These are phyloP conservation scores for Lentinus brumalis DNA, from an alignment of 768 basidiomycete genomes.

Conservation along the genomic window DNA sequence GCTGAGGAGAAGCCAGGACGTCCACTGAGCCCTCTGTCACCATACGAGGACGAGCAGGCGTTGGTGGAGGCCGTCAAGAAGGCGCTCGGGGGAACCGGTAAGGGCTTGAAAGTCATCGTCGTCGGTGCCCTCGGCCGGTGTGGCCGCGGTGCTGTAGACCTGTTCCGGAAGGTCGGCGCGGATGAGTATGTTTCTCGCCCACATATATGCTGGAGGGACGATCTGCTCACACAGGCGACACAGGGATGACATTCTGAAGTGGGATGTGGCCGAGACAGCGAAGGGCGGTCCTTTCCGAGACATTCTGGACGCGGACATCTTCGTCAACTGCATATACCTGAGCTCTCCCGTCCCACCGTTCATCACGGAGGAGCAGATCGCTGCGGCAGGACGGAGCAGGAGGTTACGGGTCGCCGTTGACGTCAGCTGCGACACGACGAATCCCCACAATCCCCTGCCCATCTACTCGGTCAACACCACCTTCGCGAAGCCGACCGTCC, in stretches of 20 bases:
- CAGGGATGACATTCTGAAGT: conserved; percentile 93
- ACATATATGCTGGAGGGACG: background rate
- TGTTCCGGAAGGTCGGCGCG: conserved; percentile 93
- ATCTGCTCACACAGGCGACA: conserved; percentile 1
- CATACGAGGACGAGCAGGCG: conserved; percentile 80
- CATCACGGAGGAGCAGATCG: conserved; percentile 68
- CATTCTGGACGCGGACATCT: conserved; percentile 95
- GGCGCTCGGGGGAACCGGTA: conserved; percentile 65
- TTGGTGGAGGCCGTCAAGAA: conserved; percentile 79
- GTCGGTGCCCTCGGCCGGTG: conserved; percentile 96
- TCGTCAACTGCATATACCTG: conserved; percentile 99
- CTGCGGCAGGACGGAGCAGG: conserved; percentile 67
- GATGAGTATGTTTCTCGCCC: conserved; percentile 67
- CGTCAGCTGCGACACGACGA: conserved; percentile 98
- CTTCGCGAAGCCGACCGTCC: conserved; percentile 88
- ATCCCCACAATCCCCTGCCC: conserved; percentile 97
- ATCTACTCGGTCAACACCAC: conserved; percentile 94
- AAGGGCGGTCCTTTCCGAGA: conserved; percentile 96
- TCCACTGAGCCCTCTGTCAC: conserved; percentile 67
- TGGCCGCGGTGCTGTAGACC: conserved; percentile 90
- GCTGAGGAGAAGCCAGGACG: conserved; percentile 65
- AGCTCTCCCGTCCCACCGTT: conserved; percentile 86
- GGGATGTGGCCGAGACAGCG: conserved; percentile 96
- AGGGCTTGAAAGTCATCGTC: conserved; percentile 82
- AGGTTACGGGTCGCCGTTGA: conserved; percentile 86